Percentiles rank a stretch among this genome's conserved stretches.
Evolutionary conservation across 2,329 filamentous ascomycete genomes (phyloP).

Genomic region (Diplocarpon rosae): DNA sequence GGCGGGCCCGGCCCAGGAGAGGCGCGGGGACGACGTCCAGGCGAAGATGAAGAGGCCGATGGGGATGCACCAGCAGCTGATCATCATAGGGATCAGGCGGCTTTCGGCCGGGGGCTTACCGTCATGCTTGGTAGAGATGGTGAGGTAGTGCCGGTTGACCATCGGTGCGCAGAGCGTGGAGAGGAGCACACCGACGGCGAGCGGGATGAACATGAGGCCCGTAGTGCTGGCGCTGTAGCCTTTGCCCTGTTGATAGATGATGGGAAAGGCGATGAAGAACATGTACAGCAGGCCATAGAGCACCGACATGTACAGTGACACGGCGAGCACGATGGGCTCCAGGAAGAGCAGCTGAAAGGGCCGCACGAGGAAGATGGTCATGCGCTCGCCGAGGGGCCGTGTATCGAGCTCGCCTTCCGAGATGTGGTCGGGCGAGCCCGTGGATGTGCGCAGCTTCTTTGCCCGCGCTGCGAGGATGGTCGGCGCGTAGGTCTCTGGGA

Average conservation of each 20-base stretch:
- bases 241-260: slow-evolving; percentile 65
- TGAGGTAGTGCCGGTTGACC: slow-evolving; percentile 75
- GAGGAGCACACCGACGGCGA: slow-evolving; percentile 62
- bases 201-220: slow-evolving; percentile 77
- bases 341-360: slow-evolving; percentile 78
- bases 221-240: slow-evolving; percentile 64
- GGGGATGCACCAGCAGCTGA: slow-evolving; percentile 61
- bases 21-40: slow-evolving; percentile 47
- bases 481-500: slow-evolving; percentile 81
- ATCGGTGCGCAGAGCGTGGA: slow-evolving; percentile 58
- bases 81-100: slow-evolving; percentile 75
- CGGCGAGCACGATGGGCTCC: slow-evolving; percentile 76
- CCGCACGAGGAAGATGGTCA: slow-evolving; percentile 65
- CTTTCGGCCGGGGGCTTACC: slow-evolving; percentile 67
- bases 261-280: slow-evolving; percentile 41
- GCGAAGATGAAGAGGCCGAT: slow-evolving; percentile 57
- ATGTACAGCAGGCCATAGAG: slow-evolving; percentile 37
- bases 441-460: slow-evolving; percentile 57
- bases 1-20: slow-evolving; percentile 47
- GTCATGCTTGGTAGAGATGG: slow-evolving; percentile 46
- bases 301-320: slow-evolving; percentile 77
- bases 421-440: slow-evolving; percentile 55
- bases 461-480: slow-evolving; percentile 63
- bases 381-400: slow-evolving; percentile 54
- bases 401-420: slow-evolving; percentile 73